Base-by-base conservation (phyloP, 2,329 filamentous ascomycete species). In the Amphichorda felina region DNA sequence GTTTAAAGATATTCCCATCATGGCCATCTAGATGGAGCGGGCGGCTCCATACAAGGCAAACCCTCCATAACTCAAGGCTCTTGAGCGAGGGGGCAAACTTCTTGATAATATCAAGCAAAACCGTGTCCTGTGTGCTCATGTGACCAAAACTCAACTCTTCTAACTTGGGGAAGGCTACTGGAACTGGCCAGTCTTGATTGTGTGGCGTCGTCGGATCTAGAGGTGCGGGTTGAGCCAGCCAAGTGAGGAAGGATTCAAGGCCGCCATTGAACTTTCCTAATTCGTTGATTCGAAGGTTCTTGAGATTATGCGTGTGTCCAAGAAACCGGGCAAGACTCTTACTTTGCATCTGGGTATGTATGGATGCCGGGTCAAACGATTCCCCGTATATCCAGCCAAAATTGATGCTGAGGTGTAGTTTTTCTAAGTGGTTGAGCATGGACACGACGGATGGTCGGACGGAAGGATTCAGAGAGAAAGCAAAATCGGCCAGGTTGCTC, bases 271-370 rank as follows among this genome's bases (percentile, higher is more conserved):
- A 33, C 1, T 38, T 34, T 14, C 44, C 43, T n/a, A n/a, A n/a
- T n/a, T n/a, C n/a, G 43, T 76, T 77, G 30, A 77, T 46, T 3
- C 73, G 63, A 5, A 79, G 54, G 43, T 72, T 64, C 21, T 59
- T 57, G 5, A 79, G 40, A 14, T 67, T 66, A 4, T 50, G 40
- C 1, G 59, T 48, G 19, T 49, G 49, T 1, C 47, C 45, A 5
- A 73, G 49, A 33, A 72, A 70, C 13, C 42, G 42, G 9, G 50
- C 43, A 1, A 60, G 40, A 26, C 45, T 19, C 21, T 16, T 19
- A 17, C 9, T 18, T 11, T 30, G n/a, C n/a, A 4, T 3, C 26
- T 8, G 13, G 24, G 24, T 14, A 8, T 33, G 41, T 44, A 24
- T 45, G 37, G 13, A 43, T 36, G n/a, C 2, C 34, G 24, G 9